Evolutionary conservation across 2,329 filamentous ascomycete genomes (phyloP), one percentile per base, ranked within the genome.

Genomic region (Dactylonectria estremocensis): DNA sequence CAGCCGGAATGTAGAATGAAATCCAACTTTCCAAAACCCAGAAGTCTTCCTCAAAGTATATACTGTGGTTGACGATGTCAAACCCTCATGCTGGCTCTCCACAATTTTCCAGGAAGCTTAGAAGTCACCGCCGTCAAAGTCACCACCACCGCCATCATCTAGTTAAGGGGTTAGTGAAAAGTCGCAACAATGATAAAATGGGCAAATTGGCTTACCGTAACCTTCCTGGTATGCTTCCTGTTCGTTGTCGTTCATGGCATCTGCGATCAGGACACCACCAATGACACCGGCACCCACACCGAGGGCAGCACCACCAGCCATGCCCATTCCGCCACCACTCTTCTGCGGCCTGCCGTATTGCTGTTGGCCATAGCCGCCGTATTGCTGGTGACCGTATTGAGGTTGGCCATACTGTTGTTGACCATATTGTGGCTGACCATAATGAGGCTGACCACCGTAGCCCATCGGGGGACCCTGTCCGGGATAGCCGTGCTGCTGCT

Each of bases 221-320:
- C 84, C 85, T 0, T 86, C 80, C 46, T 82, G 74, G 63, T 87
- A 91, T 33, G 88, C 87, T 5, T 89, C 84, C 67, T 91, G 82
- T 71, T 93, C 81, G 53, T 87, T 78, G 68, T 91, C 88, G 63
- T 92, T 82, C 57, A 95, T 85, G 1, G 91, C 91, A 76, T 92
- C 85, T 2, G 87, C 91, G 35, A 97, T 80, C 75, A 97, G 69
- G 69, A 90, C 88, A 62, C 95, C 95, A 73, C 94, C 95, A 1
- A 97, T 75, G 77, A 97, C 77, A 80, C 95, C 95, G 70, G 92
- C 95, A 72, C 94, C 95, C 4, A 93, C 80, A 83, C 95, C 95
- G 49, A 97, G 83, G 22, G 93, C 93, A 9, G 91, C 90, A 58
- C 91, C 94, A 54, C 93, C 94, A 1, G 87, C 89, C 67, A 88